Percentiles rank a stretch among this genome's conserved stretches.
Conservation (phyloP, 1,284 basidiomycete species). For the Tilletiopsis washingtonensis region DNA sequence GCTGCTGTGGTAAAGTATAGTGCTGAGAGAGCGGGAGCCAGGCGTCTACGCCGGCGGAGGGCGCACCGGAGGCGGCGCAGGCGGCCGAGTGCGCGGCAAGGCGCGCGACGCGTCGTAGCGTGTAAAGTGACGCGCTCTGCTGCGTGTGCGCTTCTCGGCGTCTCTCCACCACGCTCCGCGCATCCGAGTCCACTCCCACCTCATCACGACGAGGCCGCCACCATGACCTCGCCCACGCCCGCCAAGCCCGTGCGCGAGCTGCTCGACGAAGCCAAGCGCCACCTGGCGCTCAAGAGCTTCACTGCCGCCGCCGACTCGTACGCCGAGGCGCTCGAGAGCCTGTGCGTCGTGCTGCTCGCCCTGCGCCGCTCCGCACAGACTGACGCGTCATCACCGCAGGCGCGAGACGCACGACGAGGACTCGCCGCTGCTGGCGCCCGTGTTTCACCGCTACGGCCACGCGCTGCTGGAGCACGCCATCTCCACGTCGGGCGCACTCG, state of each 20-base stretch:
- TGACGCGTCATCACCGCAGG: constrained; percentile 5
- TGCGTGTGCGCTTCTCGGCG: too few species aligned
- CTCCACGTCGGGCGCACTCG: constrained; percentile 36
- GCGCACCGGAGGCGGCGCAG: too few species aligned
- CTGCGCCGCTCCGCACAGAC: background rate
- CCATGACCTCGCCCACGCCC: too few species aligned
- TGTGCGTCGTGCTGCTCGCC: constrained; percentile 12
- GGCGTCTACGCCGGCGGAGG: too few species aligned
- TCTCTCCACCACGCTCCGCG: too few species aligned
- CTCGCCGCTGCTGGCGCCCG: constrained; percentile 31
- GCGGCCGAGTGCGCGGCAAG: too few species aligned
- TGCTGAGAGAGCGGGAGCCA: too few species aligned
- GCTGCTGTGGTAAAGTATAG: too few species aligned
- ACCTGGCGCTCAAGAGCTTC: constrained; percentile 38
- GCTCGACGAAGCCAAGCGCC: constrained; percentile 34
- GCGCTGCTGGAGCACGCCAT: constrained; percentile 40
- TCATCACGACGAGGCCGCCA: too few species aligned
- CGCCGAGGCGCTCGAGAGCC: constrained; percentile 29
- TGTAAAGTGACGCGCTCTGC: too few species aligned
- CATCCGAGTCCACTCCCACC: too few species aligned
- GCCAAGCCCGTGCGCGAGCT: constrained; percentile 9
- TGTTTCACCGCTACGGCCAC: constrained; percentile 40
- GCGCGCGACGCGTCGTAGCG: too few species aligned
- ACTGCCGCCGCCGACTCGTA: constrained; percentile 23
- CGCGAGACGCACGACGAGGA: constrained; percentile 26